Base-by-base conservation (phyloP, 2,329 filamentous ascomycete species). In the Colletotrichum destructivum region DNA sequence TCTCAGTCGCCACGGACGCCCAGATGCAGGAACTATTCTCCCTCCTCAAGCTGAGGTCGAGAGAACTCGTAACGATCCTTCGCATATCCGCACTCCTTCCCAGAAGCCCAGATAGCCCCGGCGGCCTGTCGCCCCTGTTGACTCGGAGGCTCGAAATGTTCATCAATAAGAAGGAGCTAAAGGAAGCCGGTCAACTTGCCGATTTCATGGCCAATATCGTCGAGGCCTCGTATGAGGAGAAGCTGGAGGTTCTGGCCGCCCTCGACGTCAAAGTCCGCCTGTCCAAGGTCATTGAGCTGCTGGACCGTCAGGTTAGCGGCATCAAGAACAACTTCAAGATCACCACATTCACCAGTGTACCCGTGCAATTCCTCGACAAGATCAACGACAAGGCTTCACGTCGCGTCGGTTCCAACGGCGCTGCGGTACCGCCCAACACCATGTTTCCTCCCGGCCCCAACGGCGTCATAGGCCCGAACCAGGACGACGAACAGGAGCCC, bases 161-260 rank as follows among this genome's bases (percentile, higher is more conserved):
- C 81, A 98, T 99, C 74, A 88, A 91, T 42, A 91, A 92, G 80
- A 97, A 96, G 79, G 91, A 94, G 71, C 81, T 96, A 62, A 87
- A 90, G 52, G 95, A 98, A 75, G 95, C 95, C 1, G 96, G 96
- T 2, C 85, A 91, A 11, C 87, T 99, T 12, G 96, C 96, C 8
- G 96, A 99, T 80, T 98, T 98, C 80, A 98, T 99, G 94, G 92
- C 94, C 49, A 97, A 98, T 79, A 89, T 98, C 31, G 90, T 97
- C 3, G 94, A 98, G 74, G 92, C 93, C 62, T 93, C 91, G 12
- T 93, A 97, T 74, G 94, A 98, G 80, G 96, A 99, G 79, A 98
- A 97, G 81, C 87, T 99, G 65, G 90, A 93, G 67, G 90, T 99
- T 18, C 86, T 99, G 46, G 90, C 94, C n/a, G 91, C 95, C 0